Evolutionary conservation across 306 rosid genomes (phyloP), one percentile per base, ranked within the genome.

Genomic region (Lagenaria siceraria): DNA sequence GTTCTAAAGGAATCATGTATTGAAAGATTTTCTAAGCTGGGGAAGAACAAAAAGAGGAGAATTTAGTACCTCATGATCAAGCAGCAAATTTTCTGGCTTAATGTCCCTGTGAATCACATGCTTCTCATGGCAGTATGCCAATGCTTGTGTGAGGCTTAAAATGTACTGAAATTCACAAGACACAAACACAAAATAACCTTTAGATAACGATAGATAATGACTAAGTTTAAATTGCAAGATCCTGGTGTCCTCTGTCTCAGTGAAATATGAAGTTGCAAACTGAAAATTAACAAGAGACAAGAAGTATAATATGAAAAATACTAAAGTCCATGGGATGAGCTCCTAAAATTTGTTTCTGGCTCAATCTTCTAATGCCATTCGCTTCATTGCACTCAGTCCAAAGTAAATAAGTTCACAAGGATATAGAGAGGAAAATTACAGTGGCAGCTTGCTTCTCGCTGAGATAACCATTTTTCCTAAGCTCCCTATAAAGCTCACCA

Each of bases 101-200:
- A 94, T 94, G 74, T 94, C 96, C 81, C 98, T 84, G 68, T 94
- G 98, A 85, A 94, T 94, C 58, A 94, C 96, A 86, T 91, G 52
- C 83, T 91, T 91, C 90, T 91, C 90, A 64, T 94, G 98, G 84
- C 96, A 91, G 85, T 90, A 91, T 31, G 89, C 89, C 95, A 91
- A 78, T 0, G 98, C 97, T 81, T 87, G 86, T 19, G 97, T 84
- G 75, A 94, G 93, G 84, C 96, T 90, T 74, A 88, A 69, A 22
- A 94, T 90, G 81, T 89, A 92, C 97, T 94, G 49, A 66, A 84
- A 78, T 21, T 43, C 54, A 78, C 78, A 86, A 15, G 78, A 63
- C 72, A 58, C 52, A 24, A 70, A 73, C 40, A 27, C 42, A 5
- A 70, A 58, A 56, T 19, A 61, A 48, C 31, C 43, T 6, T 74